These are phyloP conservation scores for Fusarium succisae DNA, from an alignment of 2,329 filamentous ascomycete genomes.

Conservation along the genomic window DNA sequence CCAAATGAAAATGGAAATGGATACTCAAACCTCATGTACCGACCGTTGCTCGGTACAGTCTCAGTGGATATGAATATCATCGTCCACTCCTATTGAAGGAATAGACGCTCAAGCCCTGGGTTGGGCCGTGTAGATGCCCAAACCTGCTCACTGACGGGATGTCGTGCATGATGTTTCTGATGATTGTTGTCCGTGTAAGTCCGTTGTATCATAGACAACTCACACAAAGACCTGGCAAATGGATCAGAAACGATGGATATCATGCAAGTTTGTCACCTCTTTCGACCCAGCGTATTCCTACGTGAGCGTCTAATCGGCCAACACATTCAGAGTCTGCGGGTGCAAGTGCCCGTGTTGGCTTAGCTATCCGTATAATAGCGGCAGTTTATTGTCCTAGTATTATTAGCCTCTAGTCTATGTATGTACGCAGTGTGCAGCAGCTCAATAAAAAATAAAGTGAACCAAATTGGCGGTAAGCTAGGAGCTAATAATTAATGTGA, in stretches of 20 bases:
- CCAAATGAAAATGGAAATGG: neutral
- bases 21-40: conserved; percentile 29
- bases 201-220: neutral
- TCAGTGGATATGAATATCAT: conserved; percentile 21
- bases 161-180: conserved; percentile 35
- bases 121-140: conserved; percentile 37
- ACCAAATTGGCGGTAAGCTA: conserved; percentile 34
- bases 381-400: neutral
- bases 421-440: neutral
- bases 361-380: neutral
- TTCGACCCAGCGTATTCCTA: neutral
- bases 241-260: conserved; percentile 9
- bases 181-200: conserved; percentile 15
- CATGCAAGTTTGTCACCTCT: conserved; percentile 7
- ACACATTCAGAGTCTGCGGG: neutral
- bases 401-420: neutral
- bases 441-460: conserved; percentile 20
- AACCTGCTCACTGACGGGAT: conserved; percentile 38
- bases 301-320: conserved; percentile 3
- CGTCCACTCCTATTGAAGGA: conserved; percentile 16
- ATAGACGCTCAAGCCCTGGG: conserved; percentile 32
- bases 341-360: conserved; percentile 5
- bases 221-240: conserved; percentile 12
- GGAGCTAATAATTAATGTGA: conserved; percentile 11
- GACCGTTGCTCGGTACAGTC: conserved; percentile 20